phyloP scores from a whole-genome alignment of 2,329 filamentous ascomycete species.

The Aspergillus pseudonomiae region DNA sequence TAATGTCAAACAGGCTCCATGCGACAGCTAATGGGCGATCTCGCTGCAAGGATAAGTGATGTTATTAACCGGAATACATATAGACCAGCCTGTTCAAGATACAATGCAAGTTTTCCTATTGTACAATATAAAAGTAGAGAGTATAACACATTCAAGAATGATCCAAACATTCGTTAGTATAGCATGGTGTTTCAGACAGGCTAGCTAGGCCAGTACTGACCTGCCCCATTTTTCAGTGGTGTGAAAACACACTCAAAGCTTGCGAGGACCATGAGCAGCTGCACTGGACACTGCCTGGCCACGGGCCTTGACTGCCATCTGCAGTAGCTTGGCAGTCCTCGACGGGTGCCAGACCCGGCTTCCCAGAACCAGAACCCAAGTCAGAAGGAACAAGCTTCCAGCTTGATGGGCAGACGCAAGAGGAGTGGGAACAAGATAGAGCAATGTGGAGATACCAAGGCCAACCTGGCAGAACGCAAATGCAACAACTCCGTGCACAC shows the following conservation, averaged over 20 bases:
- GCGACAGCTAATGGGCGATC: neutral
- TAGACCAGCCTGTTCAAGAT: neutral
- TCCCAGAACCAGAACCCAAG: slow-evolving; percentile 77
- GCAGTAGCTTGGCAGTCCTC: slow-evolving; percentile 63
- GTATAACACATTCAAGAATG: slow-evolving; percentile 8
- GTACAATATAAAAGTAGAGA: slow-evolving; percentile 20
- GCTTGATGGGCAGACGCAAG: slow-evolving; percentile 92
- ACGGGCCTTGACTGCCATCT: slow-evolving; percentile 44
- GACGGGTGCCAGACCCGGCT: slow-evolving; percentile 76
- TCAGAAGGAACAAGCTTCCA: slow-evolving; percentile 81
- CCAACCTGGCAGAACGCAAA: slow-evolving; percentile 79
- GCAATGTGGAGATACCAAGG: slow-evolving; percentile 85
- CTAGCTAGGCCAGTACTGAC: neutral
- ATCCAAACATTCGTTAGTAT: neutral
- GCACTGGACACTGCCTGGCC: slow-evolving; percentile 29
- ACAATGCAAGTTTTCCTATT: neutral
- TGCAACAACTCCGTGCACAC: slow-evolving; percentile 78
- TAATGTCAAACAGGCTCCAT: neutral
- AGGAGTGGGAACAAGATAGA: slow-evolving; percentile 89
- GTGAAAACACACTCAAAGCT: slow-evolving; percentile 14
- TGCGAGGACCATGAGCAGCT: slow-evolving; percentile 27
- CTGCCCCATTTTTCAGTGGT: neutral
- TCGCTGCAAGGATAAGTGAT: neutral
- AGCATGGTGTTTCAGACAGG: neutral
- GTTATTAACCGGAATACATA: neutral